Percentiles rank a stretch among this genome's conserved stretches.
Evolutionary conservation across 1,284 basidiomycete genomes (phyloP).

Genomic region (Melampsora abietis-canadensis): DNA sequence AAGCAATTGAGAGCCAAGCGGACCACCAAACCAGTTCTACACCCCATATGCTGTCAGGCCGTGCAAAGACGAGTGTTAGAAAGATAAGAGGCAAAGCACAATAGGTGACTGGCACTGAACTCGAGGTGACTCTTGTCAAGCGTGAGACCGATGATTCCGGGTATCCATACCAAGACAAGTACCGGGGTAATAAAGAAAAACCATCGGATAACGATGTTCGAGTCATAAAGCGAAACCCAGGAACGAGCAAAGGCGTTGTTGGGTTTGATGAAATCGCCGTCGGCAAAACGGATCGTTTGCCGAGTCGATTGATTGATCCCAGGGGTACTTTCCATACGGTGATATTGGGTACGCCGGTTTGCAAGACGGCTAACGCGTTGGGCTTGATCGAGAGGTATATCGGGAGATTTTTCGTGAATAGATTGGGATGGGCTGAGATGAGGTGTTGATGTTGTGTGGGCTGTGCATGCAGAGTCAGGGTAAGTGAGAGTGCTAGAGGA

Average conservation of each 20-base stretch:
- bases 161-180: slow-evolving; percentile 31
- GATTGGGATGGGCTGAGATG: not conserved
- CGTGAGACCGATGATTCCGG: slow-evolving; percentile 14
- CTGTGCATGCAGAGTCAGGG: not conserved
- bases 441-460: not conserved
- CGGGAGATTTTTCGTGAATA: not conserved
- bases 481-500: not conserved
- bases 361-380: not conserved
- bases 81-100: not conserved
- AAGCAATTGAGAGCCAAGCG: slow-evolving; percentile 69
- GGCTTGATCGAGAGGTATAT: not conserved
- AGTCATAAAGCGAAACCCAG: not conserved
- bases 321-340: not conserved
- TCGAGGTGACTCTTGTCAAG: slow-evolving; percentile 24
- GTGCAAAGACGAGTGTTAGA: not conserved
- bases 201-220: slow-evolving; percentile 37
- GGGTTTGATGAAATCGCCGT: slow-evolving; percentile 8
- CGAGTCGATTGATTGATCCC: not conserved
- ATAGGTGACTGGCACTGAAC: slow-evolving; percentile 8
- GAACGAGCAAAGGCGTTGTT: slow-evolving; percentile 8
- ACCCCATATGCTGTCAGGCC: slow-evolving; percentile 12
- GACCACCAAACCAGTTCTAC: slow-evolving; percentile 41
- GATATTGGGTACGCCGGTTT: not conserved
- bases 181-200: slow-evolving; percentile 42
- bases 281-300: not conserved